Conservation (phyloP, 1,139 yeast genomes). For the Debaryomyces subglobosus region DNA sequence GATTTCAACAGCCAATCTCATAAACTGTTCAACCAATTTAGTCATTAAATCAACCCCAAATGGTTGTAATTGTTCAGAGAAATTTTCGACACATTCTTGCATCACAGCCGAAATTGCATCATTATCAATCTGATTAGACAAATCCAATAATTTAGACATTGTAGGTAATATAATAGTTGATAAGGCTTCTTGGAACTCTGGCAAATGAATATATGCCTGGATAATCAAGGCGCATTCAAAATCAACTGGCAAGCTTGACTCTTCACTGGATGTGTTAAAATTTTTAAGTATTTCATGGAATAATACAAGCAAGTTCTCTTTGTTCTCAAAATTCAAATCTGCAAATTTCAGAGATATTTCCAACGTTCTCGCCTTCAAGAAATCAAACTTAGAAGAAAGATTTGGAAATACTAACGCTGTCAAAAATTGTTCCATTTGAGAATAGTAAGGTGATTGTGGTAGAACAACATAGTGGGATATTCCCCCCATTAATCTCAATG, state of each 20-base stretch:
- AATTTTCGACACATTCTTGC: slow-evolving; percentile 94
- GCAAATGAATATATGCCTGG: slow-evolving; percentile 72
- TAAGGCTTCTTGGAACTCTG: slow-evolving; percentile 68
- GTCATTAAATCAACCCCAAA: slow-evolving; percentile 87
- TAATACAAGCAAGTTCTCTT: slow-evolving; percentile 51
- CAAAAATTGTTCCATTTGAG: slow-evolving; percentile 73
- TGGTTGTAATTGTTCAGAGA: slow-evolving; percentile 87
- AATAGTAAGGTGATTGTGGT: slow-evolving; percentile 59
- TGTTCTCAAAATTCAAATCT: slow-evolving; percentile 57
- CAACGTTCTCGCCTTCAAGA: slow-evolving; percentile 82
- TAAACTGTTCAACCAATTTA: slow-evolving; percentile 77
- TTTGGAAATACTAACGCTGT: slow-evolving; percentile 70
- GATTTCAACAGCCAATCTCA: slow-evolving; percentile 72
- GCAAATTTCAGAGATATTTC: slow-evolving; percentile 75
- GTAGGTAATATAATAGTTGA: slow-evolving; percentile 73
- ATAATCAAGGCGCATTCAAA: slow-evolving; percentile 85
- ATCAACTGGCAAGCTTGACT: slow-evolving; percentile 70
- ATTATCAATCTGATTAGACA: slow-evolving; percentile 82
- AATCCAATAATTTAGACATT: slow-evolving; percentile 74
- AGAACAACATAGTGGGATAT: slow-evolving; percentile 61
- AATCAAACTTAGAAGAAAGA: slow-evolving; percentile 65
- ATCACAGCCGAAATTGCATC: slow-evolving; percentile 88
- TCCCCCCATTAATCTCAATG: slow-evolving; percentile 75
- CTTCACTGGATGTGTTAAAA: slow-evolving; percentile 42
- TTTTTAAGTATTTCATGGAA: slow-evolving; percentile 71